Base-by-base conservation (phyloP, 306 rosid species). In the Gastrolobium villosum region DNA sequence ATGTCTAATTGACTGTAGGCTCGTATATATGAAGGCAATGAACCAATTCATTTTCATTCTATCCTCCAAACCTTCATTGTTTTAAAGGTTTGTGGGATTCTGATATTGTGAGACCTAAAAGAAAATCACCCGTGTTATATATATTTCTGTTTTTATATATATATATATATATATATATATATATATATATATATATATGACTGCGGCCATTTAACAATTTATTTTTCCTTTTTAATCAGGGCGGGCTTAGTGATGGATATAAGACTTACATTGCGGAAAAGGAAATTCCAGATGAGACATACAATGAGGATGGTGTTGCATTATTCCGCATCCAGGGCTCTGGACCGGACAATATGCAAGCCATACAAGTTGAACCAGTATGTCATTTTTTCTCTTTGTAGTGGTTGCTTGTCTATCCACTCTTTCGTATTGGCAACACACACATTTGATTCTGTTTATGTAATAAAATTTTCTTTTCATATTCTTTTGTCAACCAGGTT, bases 321-420 rank as follows among this genome's bases (percentile, higher is more conserved):
- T 78, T 91, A 72, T 93, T 93, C 72, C 91, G 98, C 78, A 88
- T 93, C 71, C 98, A 93, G 81, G 98, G 98, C 75, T 85, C 98
- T 48, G 98, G 98, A 54, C 93, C 98, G 8, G 98, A 93, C 52
- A 93, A 91, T 82, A 93, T 93, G 98, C 98, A 93, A 87, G 97
- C 98, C 20, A 89, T 93, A 76, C 98, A 93, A 93, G 94, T 93
- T 72, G 98, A 91, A 54, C 65, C 94, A 15, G 98, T 93, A 73
- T 49, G 91, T 78, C 20, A 54, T 56, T 52, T 40, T 70, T 67
- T 36, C 44, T 71, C 10, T 46, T 50, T 49, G 40, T 45, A 53
- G 56, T 35, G 41, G 3, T 20, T 20, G 26, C 26, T 20, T 20
- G 40, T 69, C 44, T 59, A 26, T 34, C 31, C 1, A 26, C 8